Evolutionary conservation across 164 flowering plant species (phyloP).

Genomic region (Cinnamomum micranthum): DNA sequence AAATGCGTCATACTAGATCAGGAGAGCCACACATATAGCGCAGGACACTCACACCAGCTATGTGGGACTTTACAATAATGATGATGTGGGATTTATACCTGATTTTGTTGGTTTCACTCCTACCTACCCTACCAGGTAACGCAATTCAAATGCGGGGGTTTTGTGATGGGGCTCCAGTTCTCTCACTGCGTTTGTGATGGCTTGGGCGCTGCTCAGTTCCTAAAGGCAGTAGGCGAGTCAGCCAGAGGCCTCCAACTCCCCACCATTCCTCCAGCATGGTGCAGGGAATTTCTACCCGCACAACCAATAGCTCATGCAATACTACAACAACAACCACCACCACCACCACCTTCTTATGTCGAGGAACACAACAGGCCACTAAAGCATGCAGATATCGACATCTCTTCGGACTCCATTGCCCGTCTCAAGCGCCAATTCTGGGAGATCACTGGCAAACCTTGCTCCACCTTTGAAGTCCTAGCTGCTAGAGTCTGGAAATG

Average conservation of each 20-base stretch:
- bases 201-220: constrained; percentile 66
- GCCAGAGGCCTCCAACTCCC: constrained; percentile 40
- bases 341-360: constrained; percentile 39
- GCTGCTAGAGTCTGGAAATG: constrained; percentile 52
- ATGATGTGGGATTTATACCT: too few relatives aligned
- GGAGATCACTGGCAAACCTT: constrained; percentile 28
- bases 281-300: constrained; percentile 36
- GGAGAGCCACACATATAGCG: too few relatives aligned
- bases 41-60: too few relatives aligned
- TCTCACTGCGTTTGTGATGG: constrained; percentile 70
- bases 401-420: constrained; percentile 32
- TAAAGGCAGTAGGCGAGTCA: constrained; percentile 56
- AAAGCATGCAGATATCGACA: constrained; percentile 43
- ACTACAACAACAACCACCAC: constrained; percentile 24
- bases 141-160: constrained; percentile 50
- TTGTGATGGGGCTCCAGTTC: constrained; percentile 58
- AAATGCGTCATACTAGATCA: too few relatives aligned
- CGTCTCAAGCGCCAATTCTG: constrained; percentile 38
- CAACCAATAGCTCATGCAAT: constrained; percentile 8
- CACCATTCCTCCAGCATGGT: constrained; percentile 42
- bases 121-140: constrained; percentile 38
- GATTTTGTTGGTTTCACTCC: too few relatives aligned
- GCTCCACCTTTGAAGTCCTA: constrained; percentile 58
- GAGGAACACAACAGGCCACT: constrained; percentile 14
- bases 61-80: too few relatives aligned